These are phyloP conservation scores for Rhizophora mangle DNA, from an alignment of 345 rosid genomes.

Conservation along the genomic window DNA sequence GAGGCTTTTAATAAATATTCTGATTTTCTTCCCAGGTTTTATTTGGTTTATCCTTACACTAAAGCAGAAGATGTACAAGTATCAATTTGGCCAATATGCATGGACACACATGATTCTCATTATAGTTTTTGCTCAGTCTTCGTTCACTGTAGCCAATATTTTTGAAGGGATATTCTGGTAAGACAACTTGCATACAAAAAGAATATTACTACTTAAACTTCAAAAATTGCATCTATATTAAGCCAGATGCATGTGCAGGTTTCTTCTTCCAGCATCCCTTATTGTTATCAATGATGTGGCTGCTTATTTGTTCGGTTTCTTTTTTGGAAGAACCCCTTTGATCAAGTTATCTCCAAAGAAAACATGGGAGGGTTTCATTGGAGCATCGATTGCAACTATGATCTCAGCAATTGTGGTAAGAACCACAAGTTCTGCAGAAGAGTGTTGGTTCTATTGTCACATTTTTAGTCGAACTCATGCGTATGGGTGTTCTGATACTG, in stretches of 20 bases:
- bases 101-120: conserved; percentile 99
- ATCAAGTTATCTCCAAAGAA: conserved; percentile 96
- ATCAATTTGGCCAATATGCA: conserved; percentile 97
- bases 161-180: conserved; percentile 99
- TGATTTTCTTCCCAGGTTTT: conserved; percentile 50
- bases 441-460: background rate
- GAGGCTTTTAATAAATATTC: background rate
- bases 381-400: conserved; percentile 83
- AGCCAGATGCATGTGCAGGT: conserved; percentile 43
- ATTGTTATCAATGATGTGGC: conserved; percentile 82
- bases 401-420: conserved; percentile 83
- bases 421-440: background rate
- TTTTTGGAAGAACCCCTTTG: conserved; percentile 92
- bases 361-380: conserved; percentile 97
- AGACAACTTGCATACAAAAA: background rate
- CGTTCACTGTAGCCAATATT: conserved; percentile 92
- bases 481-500: background rate
- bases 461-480: background rate
- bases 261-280: conserved; percentile 91
- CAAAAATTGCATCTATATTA: background rate
- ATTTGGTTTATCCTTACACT: conserved; percentile 94
- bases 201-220: background rate
- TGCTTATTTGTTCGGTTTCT: conserved; percentile 90
- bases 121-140: conserved; percentile 81
- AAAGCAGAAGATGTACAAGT: conserved; percentile 96